Base-by-base conservation (phyloP, 1,139 yeast species). In the Kodamaea arcana region DNA sequence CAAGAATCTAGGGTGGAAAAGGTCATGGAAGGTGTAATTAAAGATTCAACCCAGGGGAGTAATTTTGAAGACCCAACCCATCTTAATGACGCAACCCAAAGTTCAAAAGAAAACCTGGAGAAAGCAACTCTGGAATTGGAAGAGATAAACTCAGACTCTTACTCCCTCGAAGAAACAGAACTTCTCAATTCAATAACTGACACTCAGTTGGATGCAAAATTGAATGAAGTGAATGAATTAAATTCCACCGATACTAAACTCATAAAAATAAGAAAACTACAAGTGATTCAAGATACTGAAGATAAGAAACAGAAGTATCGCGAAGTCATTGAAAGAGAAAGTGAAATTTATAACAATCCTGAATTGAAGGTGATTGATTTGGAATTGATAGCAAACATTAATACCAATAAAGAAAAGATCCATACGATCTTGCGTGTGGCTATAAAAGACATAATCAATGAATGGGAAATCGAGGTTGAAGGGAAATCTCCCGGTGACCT, bases 401-500 rank as follows among this genome's bases (percentile, higher is more conserved):
- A 48, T 3, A 17, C 26, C 10, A 37, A 60, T 31, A 46, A 53
- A 25, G 48, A 47, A 2, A 59, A 60, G 36, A 57, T 75, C 3
- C 50, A 60, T n/a, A 45, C 62, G 30, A 72, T 72, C 43, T 52
- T 74, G 28, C 69, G 83, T 35, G 62, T 67, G 14, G 74, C 66
- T 44, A 58, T 80, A 35, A 80, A 78, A 47, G 47, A 55, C 7
- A 32, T 78, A 13, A 46, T 80, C 2, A 34, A 45, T 2, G 47
- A 59, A 35, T 79, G 85, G 86, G 72, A 65, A 22, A 27, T 32
- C 5, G 35, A 30, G 6, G 16, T 22, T 14, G 24, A 21, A 17
- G 29, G 29, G 17, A 29, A 18, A 12, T 33, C 39, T 4, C 36
- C 33, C n/a, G 38, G 31, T 6, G 35, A 42, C 12, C 6, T 24